Percentiles rank a stretch among this genome's conserved stretches.
phyloP scores from a whole-genome alignment of 2,329 filamentous ascomycete species.

The Venturia effusa region DNA sequence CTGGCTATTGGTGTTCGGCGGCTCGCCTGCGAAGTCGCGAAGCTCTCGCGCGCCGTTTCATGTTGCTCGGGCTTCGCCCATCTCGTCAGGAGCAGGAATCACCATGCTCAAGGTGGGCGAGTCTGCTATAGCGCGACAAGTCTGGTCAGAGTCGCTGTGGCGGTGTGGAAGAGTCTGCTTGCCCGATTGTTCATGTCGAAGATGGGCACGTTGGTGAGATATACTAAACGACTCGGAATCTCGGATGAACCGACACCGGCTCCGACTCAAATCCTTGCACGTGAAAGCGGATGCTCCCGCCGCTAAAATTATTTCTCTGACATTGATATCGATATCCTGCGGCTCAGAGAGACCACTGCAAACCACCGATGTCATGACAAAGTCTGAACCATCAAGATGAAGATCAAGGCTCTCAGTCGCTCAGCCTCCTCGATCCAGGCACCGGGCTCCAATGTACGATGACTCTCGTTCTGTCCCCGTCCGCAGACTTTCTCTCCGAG shows the following conservation, averaged over 20 bases:
- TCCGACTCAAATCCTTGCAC: background rate
- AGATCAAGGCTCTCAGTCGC: constrained; percentile 54
- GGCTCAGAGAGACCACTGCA: background rate
- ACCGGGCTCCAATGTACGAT: constrained; percentile 55
- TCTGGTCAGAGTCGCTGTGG: background rate
- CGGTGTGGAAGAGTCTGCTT: background rate
- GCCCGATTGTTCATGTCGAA: background rate
- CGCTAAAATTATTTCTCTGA: background rate
- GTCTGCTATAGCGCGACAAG: background rate
- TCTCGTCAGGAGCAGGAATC: background rate
- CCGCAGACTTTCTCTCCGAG: background rate
- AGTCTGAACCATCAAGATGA: constrained; percentile 9
- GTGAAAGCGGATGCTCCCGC: background rate
- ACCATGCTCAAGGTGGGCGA: background rate
- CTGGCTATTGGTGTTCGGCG: constrained; percentile 1
- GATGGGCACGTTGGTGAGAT: too few species aligned
- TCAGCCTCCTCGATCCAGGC: constrained; percentile 54
- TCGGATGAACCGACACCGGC: too few species aligned
- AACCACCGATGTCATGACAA: background rate
- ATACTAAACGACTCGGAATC: too few species aligned
- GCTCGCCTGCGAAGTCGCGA: background rate
- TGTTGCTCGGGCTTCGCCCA: background rate
- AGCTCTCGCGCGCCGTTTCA: background rate
- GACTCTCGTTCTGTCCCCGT: constrained; percentile 51
- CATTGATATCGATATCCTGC: background rate